Base-by-base conservation (phyloP, 441 rosid species). In the Aquilaria agallochum region DNA sequence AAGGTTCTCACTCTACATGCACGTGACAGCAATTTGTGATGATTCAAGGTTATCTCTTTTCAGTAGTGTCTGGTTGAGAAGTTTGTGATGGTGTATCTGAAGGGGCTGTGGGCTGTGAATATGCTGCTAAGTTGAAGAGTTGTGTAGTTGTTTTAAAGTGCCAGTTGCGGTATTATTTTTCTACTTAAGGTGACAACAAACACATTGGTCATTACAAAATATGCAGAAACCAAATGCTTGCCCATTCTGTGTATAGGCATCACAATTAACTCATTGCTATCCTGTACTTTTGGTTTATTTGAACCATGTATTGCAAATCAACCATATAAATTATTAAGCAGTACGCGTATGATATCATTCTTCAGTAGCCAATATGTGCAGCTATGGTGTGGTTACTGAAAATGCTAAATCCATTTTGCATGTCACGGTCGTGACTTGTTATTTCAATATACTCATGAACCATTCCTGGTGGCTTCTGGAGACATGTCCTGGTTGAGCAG, bases 171-270 rank as follows among this genome's bases (percentile, higher is more conserved):
- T 36, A 36, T 36, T 55, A 20, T 60, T 27, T 53, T 71, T 49
- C 46, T 72, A 33, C 65, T 62, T 67, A 70, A 76, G 81, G 76
- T 76, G 85, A 80, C 79, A 68, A 60, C 69, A 64, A 70, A 58
- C 72, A 50, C 59, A 66, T 63, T 66, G 82, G 75, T 66, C 64
- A 68, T 68, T 68, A 61, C 59, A 65, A 65, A 69, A 71, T 65
- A 64, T 36, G 42, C 69, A 62, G 61, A 71, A 55, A 53, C 63
- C 67, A 56, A 59, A 68, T 72, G 72, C 72, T 67, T 73, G 72
- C 58, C 49, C 50, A 36, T 72, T 52, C 62, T 78, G 79, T 83
- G 76, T 72, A 72, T 81, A 75, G 77, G 68, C 73, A 59, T 77
- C 76, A 59, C 67, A 58, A 62, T 66, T 70, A 68, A 76, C 64